These are phyloP conservation scores for Simmondsia chinensis DNA, from an alignment of 148 eudicot species.

Conservation along the genomic window DNA sequence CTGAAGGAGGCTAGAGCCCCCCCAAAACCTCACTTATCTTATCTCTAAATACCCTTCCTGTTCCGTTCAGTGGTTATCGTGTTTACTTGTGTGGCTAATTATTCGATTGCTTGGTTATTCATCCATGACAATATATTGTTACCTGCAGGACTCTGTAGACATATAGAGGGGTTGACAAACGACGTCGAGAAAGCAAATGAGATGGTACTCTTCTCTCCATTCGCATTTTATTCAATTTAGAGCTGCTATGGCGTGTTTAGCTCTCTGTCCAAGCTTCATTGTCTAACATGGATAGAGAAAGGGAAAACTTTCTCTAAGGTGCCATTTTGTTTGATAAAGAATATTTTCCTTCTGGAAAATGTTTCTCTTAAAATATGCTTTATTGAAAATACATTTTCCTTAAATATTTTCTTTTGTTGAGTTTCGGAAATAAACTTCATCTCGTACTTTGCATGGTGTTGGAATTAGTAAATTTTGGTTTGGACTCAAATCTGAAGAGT, in stretches of 20 bases:
- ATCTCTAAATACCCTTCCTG: not conserved
- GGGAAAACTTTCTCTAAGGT: no score
- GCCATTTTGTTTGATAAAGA: no score
- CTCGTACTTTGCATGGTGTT: no score
- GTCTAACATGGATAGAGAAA: not conserved
- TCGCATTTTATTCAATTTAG: not conserved
- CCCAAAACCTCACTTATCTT: no score
- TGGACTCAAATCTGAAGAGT: no score
- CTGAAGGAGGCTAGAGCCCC: no score
- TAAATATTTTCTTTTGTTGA: no score
- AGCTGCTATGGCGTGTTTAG: not conserved
- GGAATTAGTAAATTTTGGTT: no score
- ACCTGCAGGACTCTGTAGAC: conserved; percentile 63
- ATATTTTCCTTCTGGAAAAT: no score
- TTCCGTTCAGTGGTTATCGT: not conserved
- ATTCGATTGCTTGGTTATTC: not conserved
- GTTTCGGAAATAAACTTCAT: no score
- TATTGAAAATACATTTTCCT: no score
- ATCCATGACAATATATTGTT: conserved; percentile 4
- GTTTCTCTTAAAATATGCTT: no score
- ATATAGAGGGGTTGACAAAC: conserved; percentile 62
- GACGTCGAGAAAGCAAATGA: conserved; percentile 89
- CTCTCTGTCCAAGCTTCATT: not conserved
- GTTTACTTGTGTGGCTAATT: not conserved
- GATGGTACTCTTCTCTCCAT: conserved; percentile 34